Evolutionary conservation across 306 rosid genomes (phyloP), one percentile per base, ranked within the genome.

Genomic region (Leucaena leucocephala): DNA sequence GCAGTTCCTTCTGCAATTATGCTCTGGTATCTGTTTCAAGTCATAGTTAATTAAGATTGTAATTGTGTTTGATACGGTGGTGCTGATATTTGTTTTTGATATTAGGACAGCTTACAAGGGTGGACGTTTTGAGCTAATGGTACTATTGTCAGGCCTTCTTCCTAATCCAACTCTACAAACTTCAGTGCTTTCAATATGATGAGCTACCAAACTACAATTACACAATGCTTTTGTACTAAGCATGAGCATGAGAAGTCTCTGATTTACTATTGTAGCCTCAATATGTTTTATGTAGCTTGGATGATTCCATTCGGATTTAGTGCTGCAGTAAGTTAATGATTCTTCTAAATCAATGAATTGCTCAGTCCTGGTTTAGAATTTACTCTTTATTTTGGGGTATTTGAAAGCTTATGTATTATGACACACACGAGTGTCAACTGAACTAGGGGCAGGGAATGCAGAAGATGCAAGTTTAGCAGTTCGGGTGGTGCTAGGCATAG

Each of bases 111-210:
- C 77, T 73, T 90, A 80, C 80, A 88, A 72, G 48, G 45, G 62
- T 88, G 92, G 88, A 65, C 90, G 54, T 88, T 90, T 90, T 77
- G 88, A 88, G 72, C 7, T 88, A 77, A 59, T 83, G 83, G 90
- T 90, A 58, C 82, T 86, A 64, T 75, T 85, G 33, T 82, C 90
- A 5, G 90, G 87, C 36, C 88, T 88, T 85, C 94, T 88, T 64
- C 92, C 89, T 0, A 76, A 90, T 44, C 92, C 90, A 13, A 8
- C 52, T 45, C 44, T 90, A 66, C 87, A 90, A 68, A 86, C 89
- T 45, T 88, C 88, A 10, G 87, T 88, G 50, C 71, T 67, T 67
- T 67, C 71, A 67, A 17, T 67, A 67, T 38, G 71, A 50, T 67
- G 15, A 40, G 69, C 40, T 67, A 38, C 70, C 69, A 48, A 38